These are phyloP conservation scores for Phytophthora cactorum DNA, from an alignment of 352 stramenopile genomes.

Conservation along the genomic window DNA sequence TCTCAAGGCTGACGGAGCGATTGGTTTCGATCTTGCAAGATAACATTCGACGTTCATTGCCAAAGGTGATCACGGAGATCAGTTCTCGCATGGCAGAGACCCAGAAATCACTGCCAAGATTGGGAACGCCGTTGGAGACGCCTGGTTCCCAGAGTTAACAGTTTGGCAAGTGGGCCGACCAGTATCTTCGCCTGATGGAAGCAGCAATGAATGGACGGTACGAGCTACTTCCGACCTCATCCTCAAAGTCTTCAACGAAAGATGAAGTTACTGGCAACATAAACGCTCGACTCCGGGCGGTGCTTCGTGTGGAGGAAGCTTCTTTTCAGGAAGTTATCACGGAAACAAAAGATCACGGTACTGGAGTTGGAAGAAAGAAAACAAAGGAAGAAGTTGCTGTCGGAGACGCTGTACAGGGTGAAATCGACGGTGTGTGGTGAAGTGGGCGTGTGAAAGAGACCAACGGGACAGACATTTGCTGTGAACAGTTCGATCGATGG, in stretches of 20 bases:
- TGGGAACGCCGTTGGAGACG: conserved; percentile 38
- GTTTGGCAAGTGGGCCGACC: conserved; percentile 40
- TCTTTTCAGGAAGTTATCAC: conserved; percentile 29
- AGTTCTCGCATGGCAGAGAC: conserved; percentile 28
- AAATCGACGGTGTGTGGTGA: conserved; percentile 15
- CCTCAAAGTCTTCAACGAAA: not conserved
- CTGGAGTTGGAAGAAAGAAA: conserved; percentile 1
- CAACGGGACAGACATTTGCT: conserved; percentile 10
- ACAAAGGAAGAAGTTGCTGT: conserved; percentile 22
- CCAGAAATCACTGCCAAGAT: conserved; percentile 18
- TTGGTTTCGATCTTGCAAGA: conserved; percentile 58
- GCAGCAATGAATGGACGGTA: conserved; percentile 47
- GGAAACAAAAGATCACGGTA: conserved; percentile 13
- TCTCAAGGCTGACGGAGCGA: conserved; percentile 36
- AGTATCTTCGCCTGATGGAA: conserved; percentile 45
- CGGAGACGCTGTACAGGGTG: conserved; percentile 24
- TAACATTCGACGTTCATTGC: conserved; percentile 55
- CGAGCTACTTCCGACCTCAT: conserved; percentile 12
- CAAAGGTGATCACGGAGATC: conserved; percentile 55
- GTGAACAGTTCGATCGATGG: not conserved
- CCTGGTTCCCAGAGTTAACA: conserved; percentile 34
- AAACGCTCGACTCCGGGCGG: conserved; percentile 34
- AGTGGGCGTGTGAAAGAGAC: conserved; percentile 14
- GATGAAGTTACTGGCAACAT: not conserved
- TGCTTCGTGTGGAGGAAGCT: conserved; percentile 38